These are phyloP conservation scores for Hibiscus tridactylites DNA, from an alignment of 345 rosid species.

Conservation along the genomic window DNA sequence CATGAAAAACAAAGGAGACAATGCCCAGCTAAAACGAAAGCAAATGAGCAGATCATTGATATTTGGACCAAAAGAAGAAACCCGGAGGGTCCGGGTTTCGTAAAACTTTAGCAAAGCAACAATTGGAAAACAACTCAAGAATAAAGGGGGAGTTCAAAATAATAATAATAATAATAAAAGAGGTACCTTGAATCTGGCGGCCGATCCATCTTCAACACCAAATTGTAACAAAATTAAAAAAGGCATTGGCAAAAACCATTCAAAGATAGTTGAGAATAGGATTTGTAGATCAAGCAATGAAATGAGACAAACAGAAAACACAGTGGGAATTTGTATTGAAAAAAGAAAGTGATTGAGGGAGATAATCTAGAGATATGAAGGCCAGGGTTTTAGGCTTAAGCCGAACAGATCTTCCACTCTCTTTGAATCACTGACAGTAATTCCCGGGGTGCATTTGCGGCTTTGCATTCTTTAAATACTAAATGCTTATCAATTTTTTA, in stretches of 20 bases:
- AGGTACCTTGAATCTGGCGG: conserved; percentile 24
- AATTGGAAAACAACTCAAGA: not conserved
- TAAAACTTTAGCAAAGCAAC: not conserved
- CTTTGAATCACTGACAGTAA: conserved; percentile 37
- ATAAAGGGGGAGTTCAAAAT: not conserved
- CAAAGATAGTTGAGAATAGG: not conserved
- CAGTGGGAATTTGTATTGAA: not conserved
- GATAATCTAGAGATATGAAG: conserved; percentile 1
- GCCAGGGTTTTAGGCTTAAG: conserved; percentile 31
- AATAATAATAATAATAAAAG: not conserved
- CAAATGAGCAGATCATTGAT: conserved; percentile 2
- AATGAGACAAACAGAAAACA: not conserved
- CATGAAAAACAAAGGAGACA: not conserved
- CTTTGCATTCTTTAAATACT: not conserved
- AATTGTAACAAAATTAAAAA: not conserved
- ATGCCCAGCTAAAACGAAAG: conserved; percentile 17
- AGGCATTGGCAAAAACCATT: conserved; percentile 18
- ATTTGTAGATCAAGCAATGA: conserved; percentile 39
- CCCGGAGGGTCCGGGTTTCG: conserved; percentile 4
- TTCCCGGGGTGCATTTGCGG: conserved; percentile 34
- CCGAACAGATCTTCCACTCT: conserved; percentile 15
- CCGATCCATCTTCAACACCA: conserved; percentile 10
- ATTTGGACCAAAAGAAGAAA: not conserved
- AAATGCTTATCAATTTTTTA: no score
- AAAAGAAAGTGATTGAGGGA: not conserved